phyloP scores from a whole-genome alignment of 352 stramenopile species.

The Phytophthora melonis region DNA sequence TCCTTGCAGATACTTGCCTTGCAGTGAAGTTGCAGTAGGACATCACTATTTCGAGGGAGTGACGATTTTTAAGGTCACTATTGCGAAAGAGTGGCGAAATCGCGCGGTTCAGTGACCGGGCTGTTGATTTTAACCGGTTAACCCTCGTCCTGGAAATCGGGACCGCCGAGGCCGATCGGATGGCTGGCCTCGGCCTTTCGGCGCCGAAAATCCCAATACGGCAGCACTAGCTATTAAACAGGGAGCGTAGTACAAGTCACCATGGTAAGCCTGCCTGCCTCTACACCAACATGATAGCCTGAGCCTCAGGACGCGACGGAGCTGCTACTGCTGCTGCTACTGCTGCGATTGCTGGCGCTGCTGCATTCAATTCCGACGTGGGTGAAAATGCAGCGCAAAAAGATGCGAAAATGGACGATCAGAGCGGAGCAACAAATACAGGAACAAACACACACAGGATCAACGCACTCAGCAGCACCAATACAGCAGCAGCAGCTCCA shows the following conservation, averaged over 20 bases:
- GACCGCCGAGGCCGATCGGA: slow-evolving; percentile 40
- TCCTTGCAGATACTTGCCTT: too few relatives aligned
- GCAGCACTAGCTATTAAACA: slow-evolving; percentile 82
- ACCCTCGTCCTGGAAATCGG: slow-evolving; percentile 1
- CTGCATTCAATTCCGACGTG: not conserved
- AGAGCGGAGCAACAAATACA: not conserved
- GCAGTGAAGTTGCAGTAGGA: too few relatives aligned
- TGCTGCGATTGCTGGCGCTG: not conserved
- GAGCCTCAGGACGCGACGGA: slow-evolving; percentile 15
- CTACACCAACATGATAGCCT: slow-evolving; percentile 3
- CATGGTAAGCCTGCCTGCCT: slow-evolving; percentile 67
- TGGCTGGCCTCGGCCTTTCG: slow-evolving; percentile 53
- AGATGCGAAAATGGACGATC: not conserved
- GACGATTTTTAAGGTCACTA: not conserved
- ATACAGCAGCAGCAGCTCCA: slow-evolving; percentile 14
- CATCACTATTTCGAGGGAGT: too few relatives aligned
- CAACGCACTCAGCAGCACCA: not conserved
- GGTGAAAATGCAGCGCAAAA: not conserved
- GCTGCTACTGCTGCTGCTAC: slow-evolving; percentile 28
- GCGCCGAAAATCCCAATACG: slow-evolving; percentile 36
- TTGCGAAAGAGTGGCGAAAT: not conserved
- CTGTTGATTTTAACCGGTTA: slow-evolving; percentile 30
- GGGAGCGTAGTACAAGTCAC: slow-evolving; percentile 84
- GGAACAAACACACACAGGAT: not conserved
- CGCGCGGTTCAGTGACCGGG: slow-evolving; percentile 12